Conservation (phyloP, 2,329 filamentous ascomycete genomes). For the Fusarium tupiense region DNA sequence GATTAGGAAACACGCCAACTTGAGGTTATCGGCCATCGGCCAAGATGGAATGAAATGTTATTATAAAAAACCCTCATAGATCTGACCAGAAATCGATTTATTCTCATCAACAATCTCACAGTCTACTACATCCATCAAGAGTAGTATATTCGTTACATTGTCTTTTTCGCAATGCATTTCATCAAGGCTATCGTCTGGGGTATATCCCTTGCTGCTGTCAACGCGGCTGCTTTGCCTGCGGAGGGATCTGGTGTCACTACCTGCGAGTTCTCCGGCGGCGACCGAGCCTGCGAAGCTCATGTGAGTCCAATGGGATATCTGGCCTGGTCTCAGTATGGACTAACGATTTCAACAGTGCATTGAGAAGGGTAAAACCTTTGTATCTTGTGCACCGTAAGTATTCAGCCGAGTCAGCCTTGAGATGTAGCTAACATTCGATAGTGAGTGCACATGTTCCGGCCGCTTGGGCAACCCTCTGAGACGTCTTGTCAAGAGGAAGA, state of each 20-base stretch:
- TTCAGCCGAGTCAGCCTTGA: background rate
- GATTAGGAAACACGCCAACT: background rate
- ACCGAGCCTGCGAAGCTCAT: background rate
- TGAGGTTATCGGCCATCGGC: background rate
- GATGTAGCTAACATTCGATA: background rate
- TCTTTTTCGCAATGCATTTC: slow-evolving; percentile 1
- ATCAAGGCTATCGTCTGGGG: slow-evolving; percentile 7
- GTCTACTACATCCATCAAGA: background rate
- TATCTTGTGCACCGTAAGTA: slow-evolving; percentile 10
- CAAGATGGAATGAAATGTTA: background rate
- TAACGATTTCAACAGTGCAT: background rate
- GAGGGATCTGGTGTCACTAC: background rate
- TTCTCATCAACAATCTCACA: background rate
- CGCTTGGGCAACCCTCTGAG: background rate
- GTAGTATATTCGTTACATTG: background rate
- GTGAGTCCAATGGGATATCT: background rate
- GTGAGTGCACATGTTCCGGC: slow-evolving; percentile 7
- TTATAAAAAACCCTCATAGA: background rate
- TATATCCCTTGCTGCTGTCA: slow-evolving; percentile 1
- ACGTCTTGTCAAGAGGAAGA: background rate
- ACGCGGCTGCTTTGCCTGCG: slow-evolving; percentile 3
- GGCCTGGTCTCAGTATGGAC: background rate
- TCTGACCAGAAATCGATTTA: background rate
- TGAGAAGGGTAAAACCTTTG: background rate
- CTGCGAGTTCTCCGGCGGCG: slow-evolving; percentile 1